These are phyloP conservation scores for Escallonia herrerae DNA, from an alignment of 129 eudicot genomes.

Conservation along the genomic window DNA sequence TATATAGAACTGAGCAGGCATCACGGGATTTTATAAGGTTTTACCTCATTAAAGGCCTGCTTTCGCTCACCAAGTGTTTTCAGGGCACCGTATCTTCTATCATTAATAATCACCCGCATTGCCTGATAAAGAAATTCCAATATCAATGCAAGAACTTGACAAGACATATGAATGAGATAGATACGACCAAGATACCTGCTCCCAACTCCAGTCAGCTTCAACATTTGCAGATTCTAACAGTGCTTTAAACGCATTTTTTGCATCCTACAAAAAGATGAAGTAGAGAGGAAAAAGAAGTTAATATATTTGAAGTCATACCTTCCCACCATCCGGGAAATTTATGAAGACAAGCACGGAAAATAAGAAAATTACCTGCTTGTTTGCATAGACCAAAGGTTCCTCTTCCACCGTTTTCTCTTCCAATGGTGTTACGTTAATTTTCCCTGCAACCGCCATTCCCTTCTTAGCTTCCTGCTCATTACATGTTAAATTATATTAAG, in stretches of 20 bases:
- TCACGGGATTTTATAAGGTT: neutral
- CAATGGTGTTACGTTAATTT: slow-evolving; percentile 39
- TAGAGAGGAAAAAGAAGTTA: neutral
- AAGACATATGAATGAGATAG: neutral
- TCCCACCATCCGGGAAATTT: neutral
- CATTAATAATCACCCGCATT: slow-evolving; percentile 93
- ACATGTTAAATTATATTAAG: slow-evolving; percentile 1
- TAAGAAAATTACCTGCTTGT: slow-evolving; percentile 61
- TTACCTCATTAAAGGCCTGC: slow-evolving; percentile 93
- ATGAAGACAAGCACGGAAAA: slow-evolving; percentile 1
- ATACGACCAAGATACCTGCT: slow-evolving; percentile 57
- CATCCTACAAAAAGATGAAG: slow-evolving; percentile 54
- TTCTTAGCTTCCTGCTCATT: slow-evolving; percentile 71
- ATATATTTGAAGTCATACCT: neutral
- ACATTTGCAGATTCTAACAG: slow-evolving; percentile 88
- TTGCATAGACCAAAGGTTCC: slow-evolving; percentile 68
- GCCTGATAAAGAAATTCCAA: slow-evolving; percentile 43
- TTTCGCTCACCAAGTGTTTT: slow-evolving; percentile 90
- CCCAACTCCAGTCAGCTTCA: slow-evolving; percentile 94
- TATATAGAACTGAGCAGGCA: slow-evolving; percentile 11
- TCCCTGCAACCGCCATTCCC: slow-evolving; percentile 63
- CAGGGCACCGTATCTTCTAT: slow-evolving; percentile 91
- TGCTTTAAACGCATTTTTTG: slow-evolving; percentile 80
- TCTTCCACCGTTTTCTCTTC: slow-evolving; percentile 66
- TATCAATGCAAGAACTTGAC: slow-evolving; percentile 19